Evolutionary conservation across 371 early-diverging fungal species (phyloP), one percentile per base, ranked within the genome.

Genomic region (Chytridium lagenaria): DNA sequence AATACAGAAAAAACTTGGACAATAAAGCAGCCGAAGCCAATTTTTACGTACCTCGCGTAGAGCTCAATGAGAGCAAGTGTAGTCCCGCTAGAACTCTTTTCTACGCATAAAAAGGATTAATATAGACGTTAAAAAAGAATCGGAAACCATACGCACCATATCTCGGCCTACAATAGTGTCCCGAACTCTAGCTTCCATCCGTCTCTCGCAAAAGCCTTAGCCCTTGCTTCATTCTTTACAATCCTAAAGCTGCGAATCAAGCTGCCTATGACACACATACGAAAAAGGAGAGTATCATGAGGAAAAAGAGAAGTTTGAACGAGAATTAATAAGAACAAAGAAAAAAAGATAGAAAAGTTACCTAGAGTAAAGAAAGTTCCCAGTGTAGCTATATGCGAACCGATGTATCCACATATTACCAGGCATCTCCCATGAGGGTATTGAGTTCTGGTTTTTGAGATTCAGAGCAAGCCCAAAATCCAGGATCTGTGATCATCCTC

Each of bases 391-490:
- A 30, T 37, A 66, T 2, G 2, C 23, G 28, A 40, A 66, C 15
- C 66, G 39, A 28, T 66, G 66, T n/a, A 66, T 44, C 66, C 66
- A 66, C 66, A 66, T 66, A 40, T 66, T 66, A 15, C 66, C 66
- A 2, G 66, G 66, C 38, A 66, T 40, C 28, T 66, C 66, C 44
- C 44, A 66, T 7, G 19, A 26, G 12, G n/a, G 28, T 66, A 66
- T 2, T 26, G 55, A 52, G 5, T n/a, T 52, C 26, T 12, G 12
- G 5, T 26, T 23, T 5, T 52, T 44, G 37, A n/a, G 38, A n/a
- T 15, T 19, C 7, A 15, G 30, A 37, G 66, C 40, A 66, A 28
- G 23, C 37, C 23, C 44, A 66, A 40, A n/a, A 31, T 10, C 36
- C 26, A 28, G 26, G 63, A 19, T 16, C 16, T 10, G 19, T 23